A percentile compares a stretch with the other conserved stretches of the same genome.
phyloP scores from a whole-genome alignment of 2,329 filamentous ascomycete species.

The Neoarthrinium moseri region DNA sequence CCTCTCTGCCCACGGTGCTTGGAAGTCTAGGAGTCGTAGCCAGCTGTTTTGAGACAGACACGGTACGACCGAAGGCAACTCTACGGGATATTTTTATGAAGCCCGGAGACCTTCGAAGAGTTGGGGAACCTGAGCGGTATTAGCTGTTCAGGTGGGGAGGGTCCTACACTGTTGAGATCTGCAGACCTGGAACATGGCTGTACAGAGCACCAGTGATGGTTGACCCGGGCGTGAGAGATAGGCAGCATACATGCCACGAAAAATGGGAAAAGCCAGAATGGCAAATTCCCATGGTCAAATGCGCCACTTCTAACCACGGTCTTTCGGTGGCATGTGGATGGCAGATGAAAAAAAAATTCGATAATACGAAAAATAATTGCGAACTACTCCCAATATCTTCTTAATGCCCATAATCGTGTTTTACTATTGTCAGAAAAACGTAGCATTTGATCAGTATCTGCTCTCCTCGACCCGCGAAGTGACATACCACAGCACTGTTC shows the following conservation, averaged over 20 bases:
- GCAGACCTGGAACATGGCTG: conserved; percentile 12
- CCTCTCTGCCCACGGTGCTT: too few species aligned
- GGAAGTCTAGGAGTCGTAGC: too few species aligned
- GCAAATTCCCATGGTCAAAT: neutral
- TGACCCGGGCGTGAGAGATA: too few species aligned
- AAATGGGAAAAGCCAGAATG: neutral
- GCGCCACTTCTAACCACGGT: conserved; percentile 2
- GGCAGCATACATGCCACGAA: neutral
- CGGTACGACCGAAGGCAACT: conserved; percentile 5
- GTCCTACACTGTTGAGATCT: neutral
- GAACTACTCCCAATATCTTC: neutral
- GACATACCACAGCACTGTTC: too few species aligned
- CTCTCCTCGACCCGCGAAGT: too few species aligned
- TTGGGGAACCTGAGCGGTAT: neutral
- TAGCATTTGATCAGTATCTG: too few species aligned
- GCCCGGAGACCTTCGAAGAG: conserved; percentile 10
- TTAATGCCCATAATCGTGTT: neutral
- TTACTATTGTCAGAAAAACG: neutral
- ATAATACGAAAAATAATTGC: conserved; percentile 6
- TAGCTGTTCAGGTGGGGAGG: too few species aligned
- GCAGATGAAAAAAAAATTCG: conserved; percentile 9
- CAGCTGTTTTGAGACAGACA: too few species aligned
- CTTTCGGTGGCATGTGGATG: too few species aligned
- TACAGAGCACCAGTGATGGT: too few species aligned
- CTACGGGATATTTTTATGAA: conserved; percentile 14